These are phyloP conservation scores for Flaveria bidentis DNA, from an alignment of 129 eudicot species.

Conservation along the genomic window DNA sequence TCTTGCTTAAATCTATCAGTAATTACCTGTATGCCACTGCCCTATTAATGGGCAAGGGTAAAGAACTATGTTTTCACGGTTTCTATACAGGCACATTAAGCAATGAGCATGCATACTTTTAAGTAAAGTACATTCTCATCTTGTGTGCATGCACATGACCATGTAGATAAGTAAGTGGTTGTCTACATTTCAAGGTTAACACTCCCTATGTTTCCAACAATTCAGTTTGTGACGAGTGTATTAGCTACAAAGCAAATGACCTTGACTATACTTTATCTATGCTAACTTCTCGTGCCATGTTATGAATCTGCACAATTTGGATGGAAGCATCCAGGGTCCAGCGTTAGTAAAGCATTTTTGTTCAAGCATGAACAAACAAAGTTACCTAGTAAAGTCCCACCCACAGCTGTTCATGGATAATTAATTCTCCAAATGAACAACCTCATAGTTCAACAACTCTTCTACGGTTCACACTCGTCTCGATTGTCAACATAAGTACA, in stretches of 20 bases:
- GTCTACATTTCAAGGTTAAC: background rate
- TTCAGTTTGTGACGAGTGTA: background rate
- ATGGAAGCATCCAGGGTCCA: too few species aligned
- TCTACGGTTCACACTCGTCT: constrained; percentile 10
- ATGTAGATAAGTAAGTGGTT: background rate
- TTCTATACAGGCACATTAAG: background rate
- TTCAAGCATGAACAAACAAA: background rate
- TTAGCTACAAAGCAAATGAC: constrained; percentile 6
- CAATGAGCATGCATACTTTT: too few species aligned
- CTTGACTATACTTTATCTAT: background rate
- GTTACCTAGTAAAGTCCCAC: too few species aligned
- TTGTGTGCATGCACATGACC: background rate
- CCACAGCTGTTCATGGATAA: background rate
- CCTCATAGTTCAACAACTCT: constrained; percentile 9
- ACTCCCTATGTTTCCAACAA: background rate
- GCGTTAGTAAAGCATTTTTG: background rate
- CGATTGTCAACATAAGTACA: background rate
- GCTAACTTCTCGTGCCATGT: constrained; percentile 15
- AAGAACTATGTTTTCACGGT: constrained; percentile 11
- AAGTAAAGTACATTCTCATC: constrained; percentile 1
- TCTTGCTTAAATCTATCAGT: constrained; percentile 1
- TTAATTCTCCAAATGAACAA: constrained; percentile 1
- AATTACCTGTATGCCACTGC: constrained; percentile 17
- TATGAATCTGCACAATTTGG: background rate
- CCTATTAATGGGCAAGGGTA: background rate